phyloP scores from a whole-genome alignment of 208 protist genomes.

The Borovskyia barvae region DNA sequence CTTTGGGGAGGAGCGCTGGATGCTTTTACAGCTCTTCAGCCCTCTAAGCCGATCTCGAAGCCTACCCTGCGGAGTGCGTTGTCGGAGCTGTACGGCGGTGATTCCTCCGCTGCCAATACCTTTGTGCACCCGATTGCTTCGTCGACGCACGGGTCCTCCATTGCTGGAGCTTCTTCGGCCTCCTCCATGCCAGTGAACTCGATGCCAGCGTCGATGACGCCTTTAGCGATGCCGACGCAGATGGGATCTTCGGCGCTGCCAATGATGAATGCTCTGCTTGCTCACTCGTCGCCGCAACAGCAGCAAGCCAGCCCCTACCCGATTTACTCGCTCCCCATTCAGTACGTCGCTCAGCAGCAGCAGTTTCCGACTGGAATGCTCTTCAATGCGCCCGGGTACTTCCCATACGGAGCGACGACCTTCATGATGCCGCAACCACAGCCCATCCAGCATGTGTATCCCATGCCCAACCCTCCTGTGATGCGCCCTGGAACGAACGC shows the following conservation, averaged over 20 bases:
- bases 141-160: background rate
- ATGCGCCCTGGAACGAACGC: slow-evolving; percentile 59
- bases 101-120: background rate
- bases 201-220: slow-evolving; percentile 7
- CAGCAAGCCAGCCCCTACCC: slow-evolving; percentile 12
- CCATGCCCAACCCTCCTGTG: slow-evolving; percentile 9
- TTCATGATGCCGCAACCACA: slow-evolving; percentile 27
- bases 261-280: slow-evolving; percentile 10
- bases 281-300: background rate
- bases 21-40: slow-evolving; percentile 5
- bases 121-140: background rate
- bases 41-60: slow-evolving; percentile 15
- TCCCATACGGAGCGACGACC: slow-evolving; percentile 19
- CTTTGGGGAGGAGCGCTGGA: slow-evolving; percentile 53
- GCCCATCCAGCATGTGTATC: slow-evolving; percentile 16
- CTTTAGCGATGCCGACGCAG: background rate
- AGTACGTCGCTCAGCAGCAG: slow-evolving; percentile 26
- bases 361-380: slow-evolving; percentile 13
- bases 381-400: slow-evolving; percentile 20
- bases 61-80: slow-evolving; percentile 4
- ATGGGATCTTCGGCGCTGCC: slow-evolving; percentile 8
- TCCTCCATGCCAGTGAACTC: slow-evolving; percentile 1
- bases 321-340: slow-evolving; percentile 27
- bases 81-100: slow-evolving; percentile 18
- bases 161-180: too few relatives aligned